Evolutionary conservation across 2,329 filamentous ascomycete species (phyloP), one percentile per base, ranked within the genome.

Genomic region (Pseudogymnoascus sp.): DNA sequence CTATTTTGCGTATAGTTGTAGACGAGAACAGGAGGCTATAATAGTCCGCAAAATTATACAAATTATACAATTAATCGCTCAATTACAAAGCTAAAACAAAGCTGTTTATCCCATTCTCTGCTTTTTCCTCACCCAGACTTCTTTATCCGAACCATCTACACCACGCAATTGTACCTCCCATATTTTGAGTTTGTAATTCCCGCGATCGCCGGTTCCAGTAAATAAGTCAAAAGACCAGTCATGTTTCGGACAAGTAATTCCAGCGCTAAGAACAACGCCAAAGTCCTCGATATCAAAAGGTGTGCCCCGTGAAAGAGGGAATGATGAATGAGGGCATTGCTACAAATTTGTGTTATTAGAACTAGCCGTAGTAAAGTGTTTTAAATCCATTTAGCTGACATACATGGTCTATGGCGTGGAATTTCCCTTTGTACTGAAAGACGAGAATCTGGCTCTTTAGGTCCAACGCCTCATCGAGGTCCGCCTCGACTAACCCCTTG

Each of bases 231-330:
- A 90, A 0, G 85, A 87, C 88, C 88, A 90, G 4, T 79, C 83
- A 66, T 90, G 87, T 66, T 89, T 89, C 0, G 87, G 85, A 71
- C 88, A 90, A 0, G 79, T 82, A 3, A 90, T 75, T 0, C 86
- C 88, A 0, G 84, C 80, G 62, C 84, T 87, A 5, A 88, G 72
- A 4, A 81, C 77, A 2, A 88, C 75, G 0, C 88, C 87, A 70
- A 89, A 90, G 65, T 90, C 88, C 67, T 90, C 88, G 68, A 90
- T 89, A 62, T 90, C 88, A 64, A 89, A 89, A 0, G 86, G 78
- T 0, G 75, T 81, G 0, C 84, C 86, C 46, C 82, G 79, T 0
- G 86, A 88, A 1, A 90, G 78, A 0, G 88, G 87, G 64, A 82
- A 90, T 0, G 86, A 82, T 1, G 83, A 84, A 68, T 90, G 88